phyloP scores from a whole-genome alignment of 2,329 filamentous ascomycete species.

The Ophiostoma sp. region DNA sequence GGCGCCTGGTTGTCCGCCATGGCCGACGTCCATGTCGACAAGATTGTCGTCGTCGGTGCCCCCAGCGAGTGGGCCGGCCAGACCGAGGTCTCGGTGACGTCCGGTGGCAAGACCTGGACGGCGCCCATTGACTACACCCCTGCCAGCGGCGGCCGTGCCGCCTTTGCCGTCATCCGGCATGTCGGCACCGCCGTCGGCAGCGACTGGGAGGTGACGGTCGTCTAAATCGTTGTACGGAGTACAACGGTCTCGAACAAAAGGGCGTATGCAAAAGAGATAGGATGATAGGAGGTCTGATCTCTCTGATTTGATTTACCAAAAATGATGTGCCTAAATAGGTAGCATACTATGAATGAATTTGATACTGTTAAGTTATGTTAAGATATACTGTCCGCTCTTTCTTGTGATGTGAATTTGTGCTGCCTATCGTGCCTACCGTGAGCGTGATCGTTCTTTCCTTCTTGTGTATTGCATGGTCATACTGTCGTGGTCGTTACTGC shows the following conservation, averaged over 20 bases:
- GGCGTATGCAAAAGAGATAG: not conserved
- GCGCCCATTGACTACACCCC: conserved; percentile 62
- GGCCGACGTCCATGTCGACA: conserved; percentile 76
- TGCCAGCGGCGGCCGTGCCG: conserved; percentile 48
- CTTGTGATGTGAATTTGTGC: not conserved
- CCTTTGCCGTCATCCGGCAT: conserved; percentile 55
- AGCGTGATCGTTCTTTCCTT: too few relatives aligned
- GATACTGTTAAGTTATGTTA: not conserved
- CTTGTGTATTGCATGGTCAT: too few relatives aligned
- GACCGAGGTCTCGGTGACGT: conserved; percentile 55
- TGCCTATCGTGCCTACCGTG: too few relatives aligned
- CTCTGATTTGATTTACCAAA: not conserved
- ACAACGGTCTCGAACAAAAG: too few relatives aligned
- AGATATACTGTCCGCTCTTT: not conserved
- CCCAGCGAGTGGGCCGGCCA: conserved; percentile 69
- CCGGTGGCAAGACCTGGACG: conserved; percentile 55
- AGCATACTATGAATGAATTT: conserved; percentile 2
- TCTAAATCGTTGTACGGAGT: conserved; percentile 33
- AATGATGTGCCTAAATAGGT: not conserved
- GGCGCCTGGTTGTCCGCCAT: conserved; percentile 78
- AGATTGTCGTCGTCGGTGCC: conserved; percentile 79
- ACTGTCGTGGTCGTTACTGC: not conserved
- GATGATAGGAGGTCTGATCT: not conserved
- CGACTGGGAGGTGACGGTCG: conserved; percentile 52
- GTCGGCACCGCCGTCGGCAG: conserved; percentile 54